Evolutionary conservation across 352 stramenopile genomes (phyloP).

Genomic region (Globisporangium abappressorium): DNA sequence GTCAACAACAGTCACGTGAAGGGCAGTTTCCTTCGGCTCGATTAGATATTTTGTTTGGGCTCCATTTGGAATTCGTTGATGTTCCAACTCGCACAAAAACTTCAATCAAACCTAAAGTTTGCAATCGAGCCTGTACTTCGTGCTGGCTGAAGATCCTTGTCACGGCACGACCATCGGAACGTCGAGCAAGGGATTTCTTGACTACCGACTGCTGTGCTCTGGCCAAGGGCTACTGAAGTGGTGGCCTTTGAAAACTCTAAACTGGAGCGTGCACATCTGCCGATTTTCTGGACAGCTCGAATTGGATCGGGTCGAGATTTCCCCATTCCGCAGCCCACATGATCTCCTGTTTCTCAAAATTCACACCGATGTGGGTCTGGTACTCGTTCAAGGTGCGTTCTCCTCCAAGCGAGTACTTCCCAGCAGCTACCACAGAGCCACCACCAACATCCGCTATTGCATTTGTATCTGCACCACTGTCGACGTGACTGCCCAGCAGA

Average conservation of each 20-base stretch:
- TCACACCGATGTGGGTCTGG: background rate
- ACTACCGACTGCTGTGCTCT: background rate
- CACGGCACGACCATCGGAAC: background rate
- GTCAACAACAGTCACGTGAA: background rate
- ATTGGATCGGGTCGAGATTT: background rate
- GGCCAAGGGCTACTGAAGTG: background rate
- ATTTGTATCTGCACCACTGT: background rate
- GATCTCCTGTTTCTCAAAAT: background rate
- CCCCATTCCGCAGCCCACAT: background rate
- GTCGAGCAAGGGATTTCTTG: background rate
- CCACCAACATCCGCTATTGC: too few species aligned
- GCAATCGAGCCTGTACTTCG: too few species aligned
- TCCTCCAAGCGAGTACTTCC: background rate
- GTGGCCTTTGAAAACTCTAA: background rate
- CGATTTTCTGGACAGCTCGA: background rate
- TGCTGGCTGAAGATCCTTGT: too few species aligned
- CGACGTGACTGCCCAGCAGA: background rate
- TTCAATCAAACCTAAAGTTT: too few species aligned
- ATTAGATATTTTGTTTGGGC: background rate
- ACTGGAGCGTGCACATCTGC: background rate
- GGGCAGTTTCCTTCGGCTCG: background rate
- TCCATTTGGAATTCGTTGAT: too few species aligned
- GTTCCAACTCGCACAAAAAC: too few species aligned
- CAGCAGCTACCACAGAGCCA: background rate
- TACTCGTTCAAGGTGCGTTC: background rate